These are phyloP conservation scores for Candolleomyces aberdarensis DNA, from an alignment of 768 basidiomycete genomes.

Conservation along the genomic window DNA sequence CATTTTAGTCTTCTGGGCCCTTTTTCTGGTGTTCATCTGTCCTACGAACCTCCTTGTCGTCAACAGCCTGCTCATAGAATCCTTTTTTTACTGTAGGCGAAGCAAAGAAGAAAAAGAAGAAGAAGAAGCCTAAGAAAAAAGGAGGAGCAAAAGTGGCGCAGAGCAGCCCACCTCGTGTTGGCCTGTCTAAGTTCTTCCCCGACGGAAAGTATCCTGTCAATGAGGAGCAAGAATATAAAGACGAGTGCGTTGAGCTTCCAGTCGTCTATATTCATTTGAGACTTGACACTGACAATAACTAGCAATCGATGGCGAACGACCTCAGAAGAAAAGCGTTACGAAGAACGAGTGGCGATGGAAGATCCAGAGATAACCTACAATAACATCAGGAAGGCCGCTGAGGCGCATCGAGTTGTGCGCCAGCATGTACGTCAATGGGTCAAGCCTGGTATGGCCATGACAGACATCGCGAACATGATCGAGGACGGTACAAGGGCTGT, in stretches of 20 bases:
- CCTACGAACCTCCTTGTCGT: neutral
- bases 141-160: conserved; percentile 73
- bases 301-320: conserved; percentile 89
- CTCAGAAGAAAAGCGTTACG: conserved; percentile 84
- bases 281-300: neutral
- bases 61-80: neutral
- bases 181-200: conserved; percentile 84
- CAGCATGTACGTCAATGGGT: conserved; percentile 78
- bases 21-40: neutral
- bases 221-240: conserved; percentile 85
- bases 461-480: conserved; percentile 89
- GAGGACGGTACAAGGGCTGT: conserved; percentile 89
- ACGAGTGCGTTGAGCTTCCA: conserved; percentile 63
- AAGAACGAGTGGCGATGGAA: conserved; percentile 73
- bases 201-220: conserved; percentile 89
- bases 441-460: conserved; percentile 91
- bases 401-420: conserved; percentile 93
- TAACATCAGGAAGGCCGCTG: conserved; percentile 87
- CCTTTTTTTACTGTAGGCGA: conserved; percentile 36
- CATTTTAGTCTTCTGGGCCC: too few relatives aligned
- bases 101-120: conserved; percentile 85
- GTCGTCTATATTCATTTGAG: conserved; percentile 5
- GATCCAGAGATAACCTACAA: conserved; percentile 87
- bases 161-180: conserved; percentile 88
- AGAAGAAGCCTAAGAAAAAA: conserved; percentile 88